Evolutionary conservation across 441 rosid species (phyloP).

Genomic region (Capsella rubella): DNA sequence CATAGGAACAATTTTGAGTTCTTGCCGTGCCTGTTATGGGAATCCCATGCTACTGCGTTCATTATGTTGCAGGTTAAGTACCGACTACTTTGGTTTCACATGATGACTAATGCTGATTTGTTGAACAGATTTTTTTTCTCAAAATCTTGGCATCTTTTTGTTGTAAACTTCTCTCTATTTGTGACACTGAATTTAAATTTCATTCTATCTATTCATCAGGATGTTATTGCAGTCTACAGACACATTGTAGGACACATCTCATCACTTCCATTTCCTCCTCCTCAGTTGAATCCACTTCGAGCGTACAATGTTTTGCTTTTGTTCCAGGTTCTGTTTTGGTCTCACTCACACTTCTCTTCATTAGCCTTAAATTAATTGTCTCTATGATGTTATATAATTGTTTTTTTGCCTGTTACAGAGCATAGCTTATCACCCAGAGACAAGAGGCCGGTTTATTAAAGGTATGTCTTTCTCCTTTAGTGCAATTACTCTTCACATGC

Average conservation of each 20-base stretch:
- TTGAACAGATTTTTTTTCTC: background rate
- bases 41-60: conserved; percentile 39
- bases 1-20: conserved; percentile 41
- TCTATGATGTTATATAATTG: conserved; percentile 8
- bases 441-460: conserved; percentile 47
- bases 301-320: conserved; percentile 53
- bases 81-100: conserved; percentile 25
- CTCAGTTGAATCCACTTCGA: conserved; percentile 6
- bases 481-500: background rate
- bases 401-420: conserved; percentile 42
- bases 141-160: conserved; percentile 1
- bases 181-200: conserved; percentile 16
- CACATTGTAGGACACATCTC: background rate
- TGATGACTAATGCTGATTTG: background rate
- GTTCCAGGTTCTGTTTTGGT: conserved; percentile 53
- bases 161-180: conserved; percentile 22
- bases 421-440: conserved; percentile 52
- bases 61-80: conserved; percentile 50
- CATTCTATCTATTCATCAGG: conserved; percentile 44
- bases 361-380: background rate
- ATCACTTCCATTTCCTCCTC: conserved; percentile 27
- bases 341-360: background rate
- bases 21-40: conserved; percentile 55
- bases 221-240: conserved; percentile 32
- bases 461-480: conserved; percentile 45